These are phyloP conservation scores for Apiospora rasikravindrae DNA, from an alignment of 2,329 filamentous ascomycete species.

Conservation along the genomic window DNA sequence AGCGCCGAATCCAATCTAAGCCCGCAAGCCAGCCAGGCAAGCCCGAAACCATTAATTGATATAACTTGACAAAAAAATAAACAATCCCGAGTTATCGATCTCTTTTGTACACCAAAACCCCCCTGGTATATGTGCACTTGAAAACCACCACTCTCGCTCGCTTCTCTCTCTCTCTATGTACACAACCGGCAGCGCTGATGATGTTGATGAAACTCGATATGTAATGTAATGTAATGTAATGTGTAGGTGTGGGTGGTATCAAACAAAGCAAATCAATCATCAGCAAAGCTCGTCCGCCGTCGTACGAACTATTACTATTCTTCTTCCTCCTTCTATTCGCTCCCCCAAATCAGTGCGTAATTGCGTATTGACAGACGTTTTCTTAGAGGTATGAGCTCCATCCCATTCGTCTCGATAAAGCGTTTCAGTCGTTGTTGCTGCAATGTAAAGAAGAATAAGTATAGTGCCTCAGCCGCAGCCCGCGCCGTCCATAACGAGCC, in stretches of 20 bases:
- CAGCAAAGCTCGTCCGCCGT: background rate
- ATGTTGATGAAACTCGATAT: background rate
- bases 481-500: background rate
- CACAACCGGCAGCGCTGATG: background rate
- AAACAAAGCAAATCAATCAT: background rate
- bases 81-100: background rate
- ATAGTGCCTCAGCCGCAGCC: background rate
- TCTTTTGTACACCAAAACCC: conserved; percentile 4
- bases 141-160: background rate
- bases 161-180: background rate
- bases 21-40: background rate
- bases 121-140: background rate
- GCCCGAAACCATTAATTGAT: background rate
- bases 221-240: background rate
- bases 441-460: background rate
- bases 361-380: background rate
- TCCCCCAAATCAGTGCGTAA: background rate
- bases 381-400: background rate
- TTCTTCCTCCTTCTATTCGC: background rate
- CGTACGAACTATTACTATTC: background rate
- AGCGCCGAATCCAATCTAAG: conserved; percentile 9
- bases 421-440: background rate
- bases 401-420: background rate
- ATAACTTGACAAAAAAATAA: background rate
- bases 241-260: background rate